phyloP scores from a whole-genome alignment of 1,284 basidiomycete genomes.

The Fistulinella cinereoalba region DNA sequence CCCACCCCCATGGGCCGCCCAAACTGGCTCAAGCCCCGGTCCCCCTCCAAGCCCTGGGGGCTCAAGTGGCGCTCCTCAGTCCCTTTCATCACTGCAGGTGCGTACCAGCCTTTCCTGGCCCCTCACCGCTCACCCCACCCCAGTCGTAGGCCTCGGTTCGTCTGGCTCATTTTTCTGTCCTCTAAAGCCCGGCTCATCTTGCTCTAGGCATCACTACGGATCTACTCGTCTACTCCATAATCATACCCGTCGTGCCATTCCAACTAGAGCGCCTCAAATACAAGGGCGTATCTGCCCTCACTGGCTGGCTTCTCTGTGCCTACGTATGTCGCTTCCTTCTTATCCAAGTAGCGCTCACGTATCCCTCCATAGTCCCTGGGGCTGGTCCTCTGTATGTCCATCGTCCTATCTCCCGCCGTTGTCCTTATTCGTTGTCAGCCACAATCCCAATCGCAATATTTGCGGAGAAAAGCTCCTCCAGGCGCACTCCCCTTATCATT shows the following conservation, averaged over 20 bases:
- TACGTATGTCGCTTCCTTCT: constrained; percentile 40
- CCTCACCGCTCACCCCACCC: background rate
- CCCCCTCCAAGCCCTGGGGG: constrained; percentile 32
- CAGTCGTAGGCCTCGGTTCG: constrained; percentile 39
- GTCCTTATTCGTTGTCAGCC: constrained; percentile 38
- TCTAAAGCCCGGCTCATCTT: constrained; percentile 1
- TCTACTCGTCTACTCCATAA: constrained; percentile 63
- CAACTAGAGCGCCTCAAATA: constrained; percentile 59
- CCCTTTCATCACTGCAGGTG: constrained; percentile 48
- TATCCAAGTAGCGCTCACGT: background rate
- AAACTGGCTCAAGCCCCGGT: background rate
- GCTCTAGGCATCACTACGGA: constrained; percentile 59
- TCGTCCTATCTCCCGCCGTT: background rate
- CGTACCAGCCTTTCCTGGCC: constrained; percentile 3
- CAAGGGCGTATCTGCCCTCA: constrained; percentile 50
- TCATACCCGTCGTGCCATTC: constrained; percentile 77
- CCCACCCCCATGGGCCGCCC: constrained; percentile 16
- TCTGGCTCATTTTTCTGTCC: background rate
- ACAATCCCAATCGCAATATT: constrained; percentile 69
- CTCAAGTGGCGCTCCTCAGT: constrained; percentile 54
- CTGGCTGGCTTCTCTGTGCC: constrained; percentile 68
- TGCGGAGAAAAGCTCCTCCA: constrained; percentile 57
- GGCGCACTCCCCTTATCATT: constrained; percentile 57
- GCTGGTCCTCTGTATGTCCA: constrained; percentile 47
- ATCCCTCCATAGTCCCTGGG: constrained; percentile 41